Percentiles rank a stretch among this genome's conserved stretches.
Evolutionary conservation across 352 stramenopile species (phyloP).

Genomic region (Globisporangium paroecandrum): DNA sequence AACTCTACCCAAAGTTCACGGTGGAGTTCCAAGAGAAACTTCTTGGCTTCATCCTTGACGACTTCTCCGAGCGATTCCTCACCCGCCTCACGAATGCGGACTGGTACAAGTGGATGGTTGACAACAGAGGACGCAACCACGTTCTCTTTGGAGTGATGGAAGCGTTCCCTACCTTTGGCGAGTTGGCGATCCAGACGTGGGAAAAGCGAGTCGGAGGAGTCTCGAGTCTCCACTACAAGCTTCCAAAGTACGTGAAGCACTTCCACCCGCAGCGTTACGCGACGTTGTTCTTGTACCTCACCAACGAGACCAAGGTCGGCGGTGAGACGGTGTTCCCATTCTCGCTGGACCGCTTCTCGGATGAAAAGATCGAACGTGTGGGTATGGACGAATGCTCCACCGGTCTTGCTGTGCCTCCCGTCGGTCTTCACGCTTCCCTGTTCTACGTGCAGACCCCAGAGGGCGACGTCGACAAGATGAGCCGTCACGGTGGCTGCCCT

Average conservation of each 20-base stretch:
- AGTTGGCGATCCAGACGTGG: constrained; percentile 70
- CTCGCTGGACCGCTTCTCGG: constrained; percentile 67
- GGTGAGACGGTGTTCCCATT: constrained; percentile 98
- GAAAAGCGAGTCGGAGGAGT: constrained; percentile 39
- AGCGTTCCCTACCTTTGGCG: constrained; percentile 50
- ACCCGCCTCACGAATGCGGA: constrained; percentile 55
- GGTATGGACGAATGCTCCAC: constrained; percentile 82
- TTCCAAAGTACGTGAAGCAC: constrained; percentile 67
- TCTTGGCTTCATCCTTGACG: constrained; percentile 59
- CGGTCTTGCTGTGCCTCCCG: constrained; percentile 68
- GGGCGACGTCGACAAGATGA: constrained; percentile 72
- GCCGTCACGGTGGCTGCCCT: constrained; percentile 78
- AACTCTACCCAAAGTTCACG: constrained; percentile 66
- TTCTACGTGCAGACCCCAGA: constrained; percentile 86
- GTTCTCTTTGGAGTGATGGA: constrained; percentile 66
- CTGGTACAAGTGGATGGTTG: constrained; percentile 73
- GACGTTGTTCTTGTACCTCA: constrained; percentile 97
- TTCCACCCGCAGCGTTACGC: constrained; percentile 93
- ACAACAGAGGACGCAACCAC: constrained; percentile 59
- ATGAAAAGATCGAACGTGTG: constrained; percentile 63
- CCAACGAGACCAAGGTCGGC: constrained; percentile 91
- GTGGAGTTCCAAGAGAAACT: constrained; percentile 62
- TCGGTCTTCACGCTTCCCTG: constrained; percentile 67
- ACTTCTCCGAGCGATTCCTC: constrained; percentile 54
- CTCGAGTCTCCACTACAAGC: constrained; percentile 41